Percentiles rank a stretch among this genome's conserved stretches.
Conservation (phyloP, 1,139 yeast species). For the Hansenula lynferdii region DNA sequence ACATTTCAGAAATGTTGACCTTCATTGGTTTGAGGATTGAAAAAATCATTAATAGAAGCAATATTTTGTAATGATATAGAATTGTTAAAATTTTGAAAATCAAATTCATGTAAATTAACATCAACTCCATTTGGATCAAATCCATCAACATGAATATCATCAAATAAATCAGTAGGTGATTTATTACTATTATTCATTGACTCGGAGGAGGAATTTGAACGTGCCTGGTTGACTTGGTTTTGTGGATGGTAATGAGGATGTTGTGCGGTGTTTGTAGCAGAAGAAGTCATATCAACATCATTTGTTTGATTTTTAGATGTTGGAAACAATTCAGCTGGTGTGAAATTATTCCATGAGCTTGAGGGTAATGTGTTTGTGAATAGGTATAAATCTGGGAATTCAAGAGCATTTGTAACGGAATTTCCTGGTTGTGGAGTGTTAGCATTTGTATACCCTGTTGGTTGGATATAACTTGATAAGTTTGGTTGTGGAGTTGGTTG, state of each 20-base stretch:
- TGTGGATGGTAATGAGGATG: background rate
- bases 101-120: conserved; percentile 21
- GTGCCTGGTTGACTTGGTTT: no score
- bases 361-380: conserved; percentile 22
- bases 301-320: background rate
- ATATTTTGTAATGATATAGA: conserved; percentile 18
- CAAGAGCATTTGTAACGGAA: no score
- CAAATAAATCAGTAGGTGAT: conserved; percentile 4
- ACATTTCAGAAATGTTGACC: no score
- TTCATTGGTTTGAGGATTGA: conserved; percentile 1
- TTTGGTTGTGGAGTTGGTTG: background rate
- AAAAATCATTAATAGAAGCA: conserved; percentile 15
- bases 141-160: conserved; percentile 8
- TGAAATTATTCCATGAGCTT: conserved; percentile 12
- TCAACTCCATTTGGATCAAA: conserved; percentile 17
- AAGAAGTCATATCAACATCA: background rate
- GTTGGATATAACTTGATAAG: background rate
- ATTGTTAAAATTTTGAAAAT: conserved; percentile 17
- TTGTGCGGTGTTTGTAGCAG: background rate
- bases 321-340: conserved; percentile 22
- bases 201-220: background rate
- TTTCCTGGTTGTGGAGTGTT: background rate
- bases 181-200: background rate
- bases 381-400: conserved; percentile 22
- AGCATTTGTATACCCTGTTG: background rate